Base-by-base conservation (phyloP, 2,329 filamentous ascomycete species). In the Aspergillus carbonarius region DNA sequence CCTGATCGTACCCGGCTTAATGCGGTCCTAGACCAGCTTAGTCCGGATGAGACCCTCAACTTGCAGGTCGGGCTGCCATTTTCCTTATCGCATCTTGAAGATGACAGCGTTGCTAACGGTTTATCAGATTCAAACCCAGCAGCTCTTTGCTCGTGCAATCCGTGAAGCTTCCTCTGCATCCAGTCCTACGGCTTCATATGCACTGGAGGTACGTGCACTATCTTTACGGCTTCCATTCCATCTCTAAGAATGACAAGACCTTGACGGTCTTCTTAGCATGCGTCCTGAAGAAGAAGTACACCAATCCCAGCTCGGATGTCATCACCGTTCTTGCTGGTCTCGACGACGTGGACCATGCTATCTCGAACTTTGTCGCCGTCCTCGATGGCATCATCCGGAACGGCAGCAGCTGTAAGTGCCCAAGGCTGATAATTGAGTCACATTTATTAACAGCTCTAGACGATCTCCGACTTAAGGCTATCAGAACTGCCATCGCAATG, bases 281-380 rank as follows among this genome's bases (percentile, higher is more conserved):
- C 55, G 84, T 96, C 17, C 81, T 98, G 61, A 85, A 85, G 58
- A 99, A 98, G 78, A 92, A 89, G 74, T 99, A 96, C 75, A 92
- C 91, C 23, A 97, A 97, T 69, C 91, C 93, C 5, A 97, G 92
- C 74, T 95, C 95, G 51, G 95, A 98, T 76, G 90, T 97, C 67
- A 96, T 99, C 70, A 87, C 88, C 58, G 83, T 98, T 34, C 83
- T 99, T 50, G 91, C 93, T 4, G 95, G 95, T 5, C 84, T 99
- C 54, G 89, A 97, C 78, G 84, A 92, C 66, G 90, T 96, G 50
- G 95, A 99, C 73, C 82, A 83, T 7, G 84, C 96, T 47, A 93
- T 98, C 73, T 89, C 91, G 44, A 91, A 96, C 58, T 95, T 98
- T 70, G 92, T 96, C 46, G 85, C 87, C 18, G 86, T 88, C 5